phyloP scores from a whole-genome alignment of 352 stramenopile genomes.

The Thraustochytrium striatum region DNA sequence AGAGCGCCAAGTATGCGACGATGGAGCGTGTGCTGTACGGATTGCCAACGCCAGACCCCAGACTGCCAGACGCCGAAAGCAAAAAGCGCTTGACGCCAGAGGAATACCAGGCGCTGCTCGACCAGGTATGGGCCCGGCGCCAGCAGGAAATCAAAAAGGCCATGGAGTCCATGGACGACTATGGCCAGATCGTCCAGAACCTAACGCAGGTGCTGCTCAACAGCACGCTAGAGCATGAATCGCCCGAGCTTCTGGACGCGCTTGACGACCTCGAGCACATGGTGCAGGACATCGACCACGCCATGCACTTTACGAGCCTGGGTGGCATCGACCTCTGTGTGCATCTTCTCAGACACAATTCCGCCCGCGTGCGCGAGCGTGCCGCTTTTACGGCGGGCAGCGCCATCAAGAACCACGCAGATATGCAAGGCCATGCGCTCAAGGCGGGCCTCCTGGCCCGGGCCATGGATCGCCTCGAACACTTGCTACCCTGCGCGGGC shows the following conservation, averaged over 20 bases:
- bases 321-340: slow-evolving; percentile 25
- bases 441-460: not conserved
- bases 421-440: not conserved
- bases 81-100: not conserved
- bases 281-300: slow-evolving; percentile 20
- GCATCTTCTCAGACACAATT: not conserved
- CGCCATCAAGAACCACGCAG: slow-evolving; percentile 33
- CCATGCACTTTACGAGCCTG: slow-evolving; percentile 16
- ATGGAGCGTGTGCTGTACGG: slow-evolving; percentile 25
- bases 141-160: slow-evolving; percentile 30
- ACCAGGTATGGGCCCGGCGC: not conserved
- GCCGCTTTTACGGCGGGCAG: slow-evolving; percentile 5
- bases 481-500: not conserved
- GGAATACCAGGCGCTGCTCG: slow-evolving; percentile 19
- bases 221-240: not conserved
- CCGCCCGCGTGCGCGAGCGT: not conserved
- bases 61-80: not conserved
- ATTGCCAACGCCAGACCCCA: slow-evolving; percentile 9
- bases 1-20: not conserved
- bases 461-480: not conserved
- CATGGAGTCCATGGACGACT: slow-evolving; percentile 37
- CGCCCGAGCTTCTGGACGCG: not conserved
- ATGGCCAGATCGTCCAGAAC: slow-evolving; percentile 5
- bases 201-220: not conserved
- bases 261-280: slow-evolving; percentile 1